phyloP scores from a whole-genome alignment of 2,329 filamentous ascomycete genomes.

The Bipolaris oryzae region DNA sequence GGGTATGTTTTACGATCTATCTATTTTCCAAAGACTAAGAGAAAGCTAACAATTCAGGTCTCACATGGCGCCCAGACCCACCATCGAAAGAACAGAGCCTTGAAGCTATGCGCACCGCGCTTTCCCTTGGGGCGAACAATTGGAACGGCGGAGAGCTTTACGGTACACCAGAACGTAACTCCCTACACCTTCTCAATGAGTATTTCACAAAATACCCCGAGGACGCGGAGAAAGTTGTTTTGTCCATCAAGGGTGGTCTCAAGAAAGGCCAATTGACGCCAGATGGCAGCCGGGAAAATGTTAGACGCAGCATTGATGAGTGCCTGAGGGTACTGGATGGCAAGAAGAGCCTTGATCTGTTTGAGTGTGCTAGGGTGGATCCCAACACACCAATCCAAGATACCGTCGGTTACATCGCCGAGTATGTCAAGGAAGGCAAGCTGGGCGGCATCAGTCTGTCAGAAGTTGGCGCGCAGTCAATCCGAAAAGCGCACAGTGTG shows the following conservation, averaged over 20 bases:
- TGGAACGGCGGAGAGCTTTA: constrained; percentile 61
- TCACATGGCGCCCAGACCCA: constrained; percentile 54
- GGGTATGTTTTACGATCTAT: constrained; percentile 38
- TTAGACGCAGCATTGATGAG: constrained; percentile 54
- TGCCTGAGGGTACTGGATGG: constrained; percentile 53
- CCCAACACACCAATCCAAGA: constrained; percentile 53
- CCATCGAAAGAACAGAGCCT: constrained; percentile 48
- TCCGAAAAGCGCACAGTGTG: constrained; percentile 57
- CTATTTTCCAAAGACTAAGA: not conserved
- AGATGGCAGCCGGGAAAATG: constrained; percentile 51
- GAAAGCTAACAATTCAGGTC: constrained; percentile 40
- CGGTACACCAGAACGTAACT: constrained; percentile 54
- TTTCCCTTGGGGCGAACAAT: constrained; percentile 52
- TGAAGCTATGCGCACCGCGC: constrained; percentile 53
- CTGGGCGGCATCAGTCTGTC: constrained; percentile 55
- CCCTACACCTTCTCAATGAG: constrained; percentile 55
- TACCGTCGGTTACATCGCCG: constrained; percentile 51
- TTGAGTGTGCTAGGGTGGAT: constrained; percentile 55
- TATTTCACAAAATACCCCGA: constrained; percentile 60
- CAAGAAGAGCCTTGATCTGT: constrained; percentile 58
- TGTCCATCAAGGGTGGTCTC: constrained; percentile 58
- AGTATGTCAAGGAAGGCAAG: constrained; percentile 50
- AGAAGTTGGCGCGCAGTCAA: constrained; percentile 54
- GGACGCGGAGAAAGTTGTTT: constrained; percentile 57
- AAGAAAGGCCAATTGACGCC: constrained; percentile 43